Evolutionary conservation across 1,284 basidiomycete genomes (phyloP), one percentile per base, ranked within the genome.

Genomic region (Cystobasidiaceae sp.): DNA sequence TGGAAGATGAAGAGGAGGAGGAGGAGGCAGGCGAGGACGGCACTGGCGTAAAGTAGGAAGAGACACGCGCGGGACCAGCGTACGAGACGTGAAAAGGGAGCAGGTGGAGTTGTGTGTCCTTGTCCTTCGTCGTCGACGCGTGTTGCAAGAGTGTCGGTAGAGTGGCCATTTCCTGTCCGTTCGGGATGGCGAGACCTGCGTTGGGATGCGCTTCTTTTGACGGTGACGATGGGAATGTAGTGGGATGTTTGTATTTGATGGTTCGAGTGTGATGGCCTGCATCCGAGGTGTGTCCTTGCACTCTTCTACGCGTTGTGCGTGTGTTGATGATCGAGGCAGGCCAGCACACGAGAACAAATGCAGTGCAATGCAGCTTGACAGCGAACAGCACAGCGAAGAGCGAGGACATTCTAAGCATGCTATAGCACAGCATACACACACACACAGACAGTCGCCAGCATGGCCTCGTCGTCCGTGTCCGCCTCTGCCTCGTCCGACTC

Each of bases 11-110:
- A 19, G 13, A 48, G 45, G 13, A 23, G 15, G 45, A 48, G 45
- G 21, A 23, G n/a, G n/a, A n/a, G n/a, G n/a, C n/a, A n/a, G n/a
- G n/a, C 8, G 45, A 48, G 23, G 45, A 13, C 13, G 33, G 21
- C 45, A 48, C 25, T 46, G 32, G 4, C 11, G 46, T 32, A 30
- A 61, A 61, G 37, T 61, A 61, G 48, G 21, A 30, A 50, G 45
- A 21, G 34, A 61, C 41, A 15, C n/a, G 46, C 7, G 58, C 46
- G 15, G 58, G 58, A 19, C 61, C 61, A 45, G 61, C 55, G 61
- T 64, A 64, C 21, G 51, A 17, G n/a, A 64, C 19, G 44, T 56
- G 61, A 30, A 64, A 32, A 33, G 61, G 61, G 21, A 64, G 61
- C 23, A 64, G 61, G 33, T 64, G 61, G 51, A 64, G 60, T 5